Base-by-base conservation (phyloP, 208 protist species). In the Crithidia thermophila region DNA sequence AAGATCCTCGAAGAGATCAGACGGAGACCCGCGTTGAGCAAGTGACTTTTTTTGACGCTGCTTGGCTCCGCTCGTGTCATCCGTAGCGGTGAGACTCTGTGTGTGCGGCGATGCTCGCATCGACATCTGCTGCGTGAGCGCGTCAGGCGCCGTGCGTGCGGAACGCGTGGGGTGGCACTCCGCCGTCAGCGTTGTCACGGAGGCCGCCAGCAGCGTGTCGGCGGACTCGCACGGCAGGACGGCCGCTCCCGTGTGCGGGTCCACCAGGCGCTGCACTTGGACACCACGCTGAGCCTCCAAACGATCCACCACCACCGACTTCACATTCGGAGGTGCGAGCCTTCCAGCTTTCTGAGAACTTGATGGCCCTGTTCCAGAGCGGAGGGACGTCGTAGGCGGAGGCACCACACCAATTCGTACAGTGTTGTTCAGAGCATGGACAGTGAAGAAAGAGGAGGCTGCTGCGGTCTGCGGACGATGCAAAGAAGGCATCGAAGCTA, bases 141-240 rank as follows among this genome's bases (percentile, higher is more conserved):
- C 65, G 23, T 33, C 62, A 20, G 33, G 39, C 28, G 50, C 33
- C 3, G 23, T 0, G 34, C 1, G 27, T 18, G 34, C 39, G 11
- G 23, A n/a, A n/a, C n/a, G 18, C 23, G 25, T 8, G 1, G n/a
- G 52, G 5, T 23, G 39, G 21, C 59, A 60, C n/a, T 75, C 75
- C 7, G 59, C 75, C 11, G 28, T 31, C n/a, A 81, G 34, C 2
- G 21, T 18, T 5, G 58, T 57, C 3, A 67, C 14, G 5, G 64
- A 65, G 20, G 68, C 55, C 4, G 73, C 57, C 0, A 84, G 13
- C 27, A 77, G 34, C 13, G 34, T 55, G 16, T 47, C 16, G 3
- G 79, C 62, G 28, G 45, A 51, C 67, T 92, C 82, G 46, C 80
- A 88, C 0, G 86, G 86, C 45, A 88, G 68, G 23, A 92, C 75